phyloP scores from a whole-genome alignment of 345 rosid species.

The Erodium maritimum region DNA sequence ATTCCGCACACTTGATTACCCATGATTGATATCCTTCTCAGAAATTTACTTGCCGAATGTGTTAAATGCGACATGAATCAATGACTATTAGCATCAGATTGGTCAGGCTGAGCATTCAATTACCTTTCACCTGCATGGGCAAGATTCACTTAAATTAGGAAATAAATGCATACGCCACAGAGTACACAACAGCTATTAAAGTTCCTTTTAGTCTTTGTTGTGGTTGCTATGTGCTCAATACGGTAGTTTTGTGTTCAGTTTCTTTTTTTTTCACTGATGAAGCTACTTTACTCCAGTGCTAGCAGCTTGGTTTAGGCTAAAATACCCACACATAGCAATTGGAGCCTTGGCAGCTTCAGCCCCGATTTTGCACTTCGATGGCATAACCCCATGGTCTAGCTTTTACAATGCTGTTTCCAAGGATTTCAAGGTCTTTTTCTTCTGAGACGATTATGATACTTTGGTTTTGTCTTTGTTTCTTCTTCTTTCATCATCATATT shows the following conservation, averaged over 20 bases:
- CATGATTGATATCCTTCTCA: not conserved
- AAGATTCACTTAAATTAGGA: not conserved
- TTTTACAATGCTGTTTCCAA: slow-evolving; percentile 64
- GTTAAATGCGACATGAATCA: not conserved
- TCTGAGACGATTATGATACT: not conserved
- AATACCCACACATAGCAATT: slow-evolving; percentile 68
- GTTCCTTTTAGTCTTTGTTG: not conserved
- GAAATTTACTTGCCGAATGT: not conserved
- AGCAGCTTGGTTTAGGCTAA: slow-evolving; percentile 80
- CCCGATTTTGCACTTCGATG: slow-evolving; percentile 61
- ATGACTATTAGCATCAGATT: not conserved
- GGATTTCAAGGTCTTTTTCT: slow-evolving; percentile 49
- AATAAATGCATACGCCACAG: slow-evolving; percentile 1
- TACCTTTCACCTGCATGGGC: not conserved
- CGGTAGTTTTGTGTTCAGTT: not conserved
- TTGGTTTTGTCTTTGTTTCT: not conserved
- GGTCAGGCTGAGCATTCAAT: not conserved
- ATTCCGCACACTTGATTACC: no score
- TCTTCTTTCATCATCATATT: not conserved
- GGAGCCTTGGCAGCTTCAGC: slow-evolving; percentile 84
- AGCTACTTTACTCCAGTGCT: slow-evolving; percentile 36
- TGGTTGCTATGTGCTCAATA: not conserved
- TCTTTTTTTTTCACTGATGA: slow-evolving; percentile 4
- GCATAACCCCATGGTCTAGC: slow-evolving; percentile 55
- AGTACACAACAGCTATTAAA: slow-evolving; percentile 5